Conservation (phyloP, 192 early-diverging fungal genomes). For the Backusella australiensis region DNA sequence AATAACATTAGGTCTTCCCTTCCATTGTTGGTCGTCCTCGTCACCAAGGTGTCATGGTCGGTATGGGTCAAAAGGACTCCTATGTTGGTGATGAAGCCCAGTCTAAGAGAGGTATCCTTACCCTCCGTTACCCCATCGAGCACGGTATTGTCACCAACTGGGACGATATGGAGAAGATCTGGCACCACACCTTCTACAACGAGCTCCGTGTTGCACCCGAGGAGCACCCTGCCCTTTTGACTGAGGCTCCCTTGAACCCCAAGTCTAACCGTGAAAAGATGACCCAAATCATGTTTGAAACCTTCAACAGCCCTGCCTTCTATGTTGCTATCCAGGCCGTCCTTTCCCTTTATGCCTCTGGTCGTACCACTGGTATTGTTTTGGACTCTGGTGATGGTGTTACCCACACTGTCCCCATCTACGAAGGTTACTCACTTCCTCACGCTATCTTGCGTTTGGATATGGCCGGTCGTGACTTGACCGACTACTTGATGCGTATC, state of each 20-base stretch:
- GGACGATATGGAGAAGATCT: constrained; percentile 94
- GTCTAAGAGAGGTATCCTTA: constrained; percentile 86
- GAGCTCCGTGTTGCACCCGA: constrained; percentile 97
- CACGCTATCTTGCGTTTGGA: constrained; percentile 96
- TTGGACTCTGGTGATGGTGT: constrained; percentile 98
- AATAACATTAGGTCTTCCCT: constrained; percentile 65
- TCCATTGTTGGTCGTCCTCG: constrained; percentile 86
- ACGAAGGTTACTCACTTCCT: constrained; percentile 93
- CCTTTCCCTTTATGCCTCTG: constrained; percentile 93
- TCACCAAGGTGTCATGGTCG: constrained; percentile 87
- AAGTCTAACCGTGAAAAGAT: constrained; percentile 99
- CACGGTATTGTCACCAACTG: constrained; percentile 93
- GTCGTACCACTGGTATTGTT: constrained; percentile 98
- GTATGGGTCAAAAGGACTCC: constrained; percentile 89
- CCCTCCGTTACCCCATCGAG: constrained; percentile 86
- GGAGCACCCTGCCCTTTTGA: constrained; percentile 94
- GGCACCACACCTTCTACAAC: constrained; percentile 98
- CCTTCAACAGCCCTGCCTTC: constrained; percentile 94
- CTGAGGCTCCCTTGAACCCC: constrained; percentile 97
- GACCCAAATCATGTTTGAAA: constrained; percentile 99
- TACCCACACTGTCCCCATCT: constrained; percentile 95
- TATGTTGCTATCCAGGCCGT: constrained; percentile 97
- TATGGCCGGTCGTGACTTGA: constrained; percentile 95
- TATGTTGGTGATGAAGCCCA: constrained; percentile 92
- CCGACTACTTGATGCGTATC: constrained; percentile 89